Evolutionary conservation across 352 stramenopile species (phyloP).

Genomic region (Globisporangium canariense): DNA sequence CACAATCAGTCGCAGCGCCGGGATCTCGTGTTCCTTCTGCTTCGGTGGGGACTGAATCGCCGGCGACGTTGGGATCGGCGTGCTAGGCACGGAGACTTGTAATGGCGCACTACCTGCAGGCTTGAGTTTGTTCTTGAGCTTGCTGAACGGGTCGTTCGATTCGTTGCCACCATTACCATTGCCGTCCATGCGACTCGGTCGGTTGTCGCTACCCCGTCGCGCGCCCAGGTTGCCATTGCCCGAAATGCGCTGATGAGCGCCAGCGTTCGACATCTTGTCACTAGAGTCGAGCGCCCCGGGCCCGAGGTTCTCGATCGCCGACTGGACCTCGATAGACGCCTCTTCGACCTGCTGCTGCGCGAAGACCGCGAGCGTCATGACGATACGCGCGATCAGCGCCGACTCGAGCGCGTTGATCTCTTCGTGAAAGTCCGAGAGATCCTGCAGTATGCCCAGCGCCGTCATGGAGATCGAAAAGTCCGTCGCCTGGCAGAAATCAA

Average conservation of each 20-base stretch:
- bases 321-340: conserved; percentile 82
- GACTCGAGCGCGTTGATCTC: conserved; percentile 68
- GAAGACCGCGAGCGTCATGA: conserved; percentile 85
- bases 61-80: conserved; percentile 22
- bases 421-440: conserved; percentile 72
- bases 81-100: neutral
- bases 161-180: conserved; percentile 21
- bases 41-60: conserved; percentile 35
- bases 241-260: conserved; percentile 21
- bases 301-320: conserved; percentile 59
- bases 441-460: conserved; percentile 72
- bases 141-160: conserved; percentile 53
- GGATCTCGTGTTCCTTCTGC: conserved; percentile 58
- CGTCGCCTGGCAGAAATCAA: conserved; percentile 72
- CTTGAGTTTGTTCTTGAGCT: conserved; percentile 72
- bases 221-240: conserved; percentile 12
- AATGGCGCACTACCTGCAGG: conserved; percentile 13
- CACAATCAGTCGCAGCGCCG: conserved; percentile 68
- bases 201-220: conserved; percentile 49
- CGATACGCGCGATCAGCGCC: conserved; percentile 68
- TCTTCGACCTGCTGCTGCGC: conserved; percentile 87
- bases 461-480: conserved; percentile 81
- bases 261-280: conserved; percentile 26
- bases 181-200: conserved; percentile 37
- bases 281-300: conserved; percentile 4